Evolutionary conservation across 2,329 filamentous ascomycete species (phyloP).

Genomic region (Pestalotiopsis sp.): DNA sequence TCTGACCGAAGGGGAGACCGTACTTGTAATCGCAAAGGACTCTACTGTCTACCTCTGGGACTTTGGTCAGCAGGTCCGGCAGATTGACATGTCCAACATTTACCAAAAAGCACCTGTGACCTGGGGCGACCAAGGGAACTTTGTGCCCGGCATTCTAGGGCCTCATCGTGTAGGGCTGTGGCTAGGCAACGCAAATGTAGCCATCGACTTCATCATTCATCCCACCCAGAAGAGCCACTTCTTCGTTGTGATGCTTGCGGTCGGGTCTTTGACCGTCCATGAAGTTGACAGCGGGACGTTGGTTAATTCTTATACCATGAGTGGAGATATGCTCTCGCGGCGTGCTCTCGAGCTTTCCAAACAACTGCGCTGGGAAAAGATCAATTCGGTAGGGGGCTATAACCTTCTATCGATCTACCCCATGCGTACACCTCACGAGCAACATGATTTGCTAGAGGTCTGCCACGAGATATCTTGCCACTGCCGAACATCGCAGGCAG

Average conservation of each 20-base stretch:
- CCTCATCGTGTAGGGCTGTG: conserved; percentile 20
- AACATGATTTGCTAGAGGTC: background rate
- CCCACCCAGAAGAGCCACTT: conserved; percentile 22
- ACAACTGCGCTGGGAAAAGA: conserved; percentile 30
- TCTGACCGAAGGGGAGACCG: conserved; percentile 26
- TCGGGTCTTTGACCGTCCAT: conserved; percentile 23
- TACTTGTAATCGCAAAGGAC: conserved; percentile 25
- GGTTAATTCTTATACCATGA: conserved; percentile 20
- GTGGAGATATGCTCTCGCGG: conserved; percentile 15
- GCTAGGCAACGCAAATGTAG: conserved; percentile 18
- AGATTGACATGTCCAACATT: conserved; percentile 17
- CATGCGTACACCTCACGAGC: background rate
- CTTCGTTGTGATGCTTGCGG: conserved; percentile 26
- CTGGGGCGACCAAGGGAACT: conserved; percentile 1
- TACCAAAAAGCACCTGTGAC: conserved; percentile 12
- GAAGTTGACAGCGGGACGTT: conserved; percentile 24
- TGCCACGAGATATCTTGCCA: background rate
- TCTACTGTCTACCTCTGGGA: conserved; percentile 28
- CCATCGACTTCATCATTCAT: conserved; percentile 31
- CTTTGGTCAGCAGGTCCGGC: conserved; percentile 20
- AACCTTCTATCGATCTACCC: conserved; percentile 24
- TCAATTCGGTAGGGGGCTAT: conserved; percentile 30
- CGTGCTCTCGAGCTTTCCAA: conserved; percentile 10
- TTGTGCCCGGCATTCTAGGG: background rate
- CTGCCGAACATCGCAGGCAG: background rate